Evolutionary conservation across 2,329 filamentous ascomycete species (phyloP).

Genomic region (Penicillium sp.): DNA sequence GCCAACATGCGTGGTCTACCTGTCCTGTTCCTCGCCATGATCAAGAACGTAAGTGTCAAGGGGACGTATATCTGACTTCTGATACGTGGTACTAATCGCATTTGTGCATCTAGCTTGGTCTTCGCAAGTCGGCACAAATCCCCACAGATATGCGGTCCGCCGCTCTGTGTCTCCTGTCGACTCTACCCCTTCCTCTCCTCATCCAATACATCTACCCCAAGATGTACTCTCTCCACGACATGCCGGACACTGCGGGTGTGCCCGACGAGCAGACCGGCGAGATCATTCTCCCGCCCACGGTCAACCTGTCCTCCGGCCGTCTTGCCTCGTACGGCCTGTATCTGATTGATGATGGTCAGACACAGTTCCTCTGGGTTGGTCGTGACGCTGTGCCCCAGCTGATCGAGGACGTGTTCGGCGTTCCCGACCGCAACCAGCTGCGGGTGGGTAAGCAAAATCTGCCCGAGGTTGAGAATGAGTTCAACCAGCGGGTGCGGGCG

Average conservation of each 20-base stretch:
- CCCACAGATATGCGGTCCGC: constrained; percentile 91
- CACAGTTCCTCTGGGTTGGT: constrained; percentile 95
- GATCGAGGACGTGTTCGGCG: constrained; percentile 83
- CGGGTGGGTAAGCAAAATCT: constrained; percentile 87
- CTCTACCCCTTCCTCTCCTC: constrained; percentile 80
- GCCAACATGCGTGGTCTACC: constrained; percentile 86
- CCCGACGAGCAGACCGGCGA: constrained; percentile 83
- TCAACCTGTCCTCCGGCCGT: constrained; percentile 84
- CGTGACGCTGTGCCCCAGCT: constrained; percentile 89
- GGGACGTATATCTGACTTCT: too few species aligned
- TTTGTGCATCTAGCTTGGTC: constrained; percentile 57
- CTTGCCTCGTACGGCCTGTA: constrained; percentile 89
- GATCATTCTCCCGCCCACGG: constrained; percentile 77
- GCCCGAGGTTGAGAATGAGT: constrained; percentile 88
- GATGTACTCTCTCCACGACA: constrained; percentile 86
- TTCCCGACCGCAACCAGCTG: constrained; percentile 76
- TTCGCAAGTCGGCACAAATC: constrained; percentile 89
- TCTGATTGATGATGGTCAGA: constrained; percentile 94
- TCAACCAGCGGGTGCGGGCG: constrained; percentile 88
- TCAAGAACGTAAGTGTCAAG: constrained; percentile 83
- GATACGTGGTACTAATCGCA: constrained; percentile 27
- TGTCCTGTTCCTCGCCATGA: constrained; percentile 85
- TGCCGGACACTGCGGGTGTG: constrained; percentile 88
- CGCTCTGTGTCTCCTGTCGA: constrained; percentile 89
- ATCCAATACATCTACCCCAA: constrained; percentile 90